Evolutionary conservation across 2,329 filamentous ascomycete genomes (phyloP).

Genomic region (Fusarium succisae): DNA sequence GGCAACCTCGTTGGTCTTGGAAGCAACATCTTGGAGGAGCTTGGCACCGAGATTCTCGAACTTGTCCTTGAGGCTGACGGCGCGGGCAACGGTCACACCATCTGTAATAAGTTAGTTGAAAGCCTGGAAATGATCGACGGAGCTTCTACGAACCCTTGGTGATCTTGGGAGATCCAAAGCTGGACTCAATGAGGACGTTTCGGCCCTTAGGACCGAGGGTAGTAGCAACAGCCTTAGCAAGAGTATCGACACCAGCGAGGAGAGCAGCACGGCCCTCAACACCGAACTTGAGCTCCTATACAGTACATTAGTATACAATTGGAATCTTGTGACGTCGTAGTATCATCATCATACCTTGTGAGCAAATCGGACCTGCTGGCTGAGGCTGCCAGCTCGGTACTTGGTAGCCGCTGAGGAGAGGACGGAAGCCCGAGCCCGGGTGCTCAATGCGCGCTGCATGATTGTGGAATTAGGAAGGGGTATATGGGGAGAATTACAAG

Average conservation of each 20-base stretch:
- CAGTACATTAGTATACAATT: slow-evolving; percentile 42
- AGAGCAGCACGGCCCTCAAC: slow-evolving; percentile 92
- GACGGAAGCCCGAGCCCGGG: slow-evolving; percentile 80
- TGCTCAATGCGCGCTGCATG: slow-evolving; percentile 97
- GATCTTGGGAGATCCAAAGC: slow-evolving; percentile 99
- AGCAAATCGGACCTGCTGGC: slow-evolving; percentile 93
- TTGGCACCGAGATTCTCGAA: slow-evolving; percentile 99
- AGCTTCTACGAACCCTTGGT: slow-evolving; percentile 80
- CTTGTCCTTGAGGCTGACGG: slow-evolving; percentile 95
- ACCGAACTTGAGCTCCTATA: slow-evolving; percentile 95
- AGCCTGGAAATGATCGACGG: neutral
- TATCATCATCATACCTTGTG: slow-evolving; percentile 78
- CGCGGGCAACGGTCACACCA: slow-evolving; percentile 89
- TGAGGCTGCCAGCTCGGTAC: slow-evolving; percentile 71
- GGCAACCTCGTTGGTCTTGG: slow-evolving; percentile 98
- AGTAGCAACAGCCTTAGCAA: slow-evolving; percentile 94
- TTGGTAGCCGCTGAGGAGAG: slow-evolving; percentile 74
- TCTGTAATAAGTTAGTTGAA: slow-evolving; percentile 59
- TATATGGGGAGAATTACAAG: slow-evolving; percentile 44
- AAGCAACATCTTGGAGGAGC: slow-evolving; percentile 96
- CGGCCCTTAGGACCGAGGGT: slow-evolving; percentile 98
- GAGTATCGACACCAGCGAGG: slow-evolving; percentile 93
- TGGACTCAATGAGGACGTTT: slow-evolving; percentile 98
- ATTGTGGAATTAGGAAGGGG: slow-evolving; percentile 53
- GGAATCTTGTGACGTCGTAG: slow-evolving; percentile 11